Base-by-base conservation (phyloP, 495 filamentous ascomycete genomes). In the Xylaria acuta region DNA sequence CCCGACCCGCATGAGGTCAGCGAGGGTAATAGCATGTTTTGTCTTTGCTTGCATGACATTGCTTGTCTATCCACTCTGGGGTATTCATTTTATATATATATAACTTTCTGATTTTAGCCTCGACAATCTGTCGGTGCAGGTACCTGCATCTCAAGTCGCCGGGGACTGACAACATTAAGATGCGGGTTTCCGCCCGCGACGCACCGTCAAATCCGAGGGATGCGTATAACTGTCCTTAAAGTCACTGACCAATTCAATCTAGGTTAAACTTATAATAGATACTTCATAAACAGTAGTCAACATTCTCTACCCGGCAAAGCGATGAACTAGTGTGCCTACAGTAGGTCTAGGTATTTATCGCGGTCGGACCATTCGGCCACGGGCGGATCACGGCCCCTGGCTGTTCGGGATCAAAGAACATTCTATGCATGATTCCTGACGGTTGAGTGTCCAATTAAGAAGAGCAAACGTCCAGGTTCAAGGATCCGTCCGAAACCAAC, bases 351-450 rank as follows among this genome's bases (percentile, higher is more conserved):
- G 34, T 12, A 38, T 5, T 38, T 22, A n/a, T 38, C 27, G 41
- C 40, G 36, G 9, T 34, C 27, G n/a, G 64, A 36, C 51, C 64
- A 14, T 51, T 53, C 27, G 30, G 45, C 60, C 60, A 47, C 49
- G 14, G 38, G 36, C 63, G 30, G 70, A 60, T 9, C 51, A 45
- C 36, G 30, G 30, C 18, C 58, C 58, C 68, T 64, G 25, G 25
- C 59, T 27, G 69, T 18, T 66, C 59, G 43, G 40, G 14, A 65
- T 45, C 69, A 60, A 12, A 49, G 70, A 67, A 72, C 38, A 18
- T 66, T 72, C 70, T 51, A 11, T 71, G 69, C 69, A 71, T 71
- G 49, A 43, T 56, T 32, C 62, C 59, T 60, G 2, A 60, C 67
- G 40, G 22, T 62, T 59, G 38, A 49, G 67, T 60, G 54, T 54